A percentile compares a stretch with the other conserved stretches of the same genome.
Evolutionary conservation across 1,284 basidiomycete species (phyloP).

Genomic region (Inonotus hispidus): DNA sequence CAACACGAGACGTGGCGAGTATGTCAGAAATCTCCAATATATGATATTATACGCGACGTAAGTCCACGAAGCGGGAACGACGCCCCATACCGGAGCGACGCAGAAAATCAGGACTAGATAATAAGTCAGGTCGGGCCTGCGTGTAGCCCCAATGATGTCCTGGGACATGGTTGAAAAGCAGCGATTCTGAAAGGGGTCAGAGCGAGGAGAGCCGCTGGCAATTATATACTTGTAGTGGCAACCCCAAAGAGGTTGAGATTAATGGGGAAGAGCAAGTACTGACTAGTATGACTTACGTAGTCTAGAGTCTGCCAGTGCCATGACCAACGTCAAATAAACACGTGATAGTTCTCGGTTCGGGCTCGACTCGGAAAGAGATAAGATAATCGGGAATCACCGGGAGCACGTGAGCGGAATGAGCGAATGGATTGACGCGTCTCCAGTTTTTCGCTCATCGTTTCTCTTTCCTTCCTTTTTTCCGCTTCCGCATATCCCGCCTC

Average conservation of each 20-base stretch:
- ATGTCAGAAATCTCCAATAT: slow-evolving; percentile 37
- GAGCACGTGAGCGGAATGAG: neutral
- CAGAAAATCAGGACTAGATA: slow-evolving; percentile 53
- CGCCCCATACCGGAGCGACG: slow-evolving; percentile 67
- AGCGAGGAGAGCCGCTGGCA: neutral
- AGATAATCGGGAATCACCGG: slow-evolving; percentile 3
- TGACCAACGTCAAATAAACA: neutral
- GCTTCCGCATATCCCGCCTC: slow-evolving; percentile 24
- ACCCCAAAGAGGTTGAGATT: too few species aligned
- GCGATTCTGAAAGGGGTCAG: too few species aligned
- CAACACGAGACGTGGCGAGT: slow-evolving; percentile 35
- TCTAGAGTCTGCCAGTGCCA: too few species aligned
- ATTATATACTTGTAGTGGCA: too few species aligned
- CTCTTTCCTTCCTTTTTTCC: slow-evolving; percentile 23
- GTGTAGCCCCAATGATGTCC: slow-evolving; percentile 37
- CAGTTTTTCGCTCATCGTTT: slow-evolving; percentile 6
- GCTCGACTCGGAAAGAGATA: neutral
- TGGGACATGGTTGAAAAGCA: slow-evolving; percentile 19
- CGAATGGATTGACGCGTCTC: slow-evolving; percentile 10
- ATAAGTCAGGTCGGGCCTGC: slow-evolving; percentile 43
- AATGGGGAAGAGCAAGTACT: too few species aligned
- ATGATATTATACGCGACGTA: slow-evolving; percentile 55
- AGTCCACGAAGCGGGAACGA: slow-evolving; percentile 65
- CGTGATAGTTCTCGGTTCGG: slow-evolving; percentile 4
- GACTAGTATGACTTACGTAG: too few species aligned